Conservation (phyloP, 768 basidiomycete species). For the Suillus clintonianus region DNA sequence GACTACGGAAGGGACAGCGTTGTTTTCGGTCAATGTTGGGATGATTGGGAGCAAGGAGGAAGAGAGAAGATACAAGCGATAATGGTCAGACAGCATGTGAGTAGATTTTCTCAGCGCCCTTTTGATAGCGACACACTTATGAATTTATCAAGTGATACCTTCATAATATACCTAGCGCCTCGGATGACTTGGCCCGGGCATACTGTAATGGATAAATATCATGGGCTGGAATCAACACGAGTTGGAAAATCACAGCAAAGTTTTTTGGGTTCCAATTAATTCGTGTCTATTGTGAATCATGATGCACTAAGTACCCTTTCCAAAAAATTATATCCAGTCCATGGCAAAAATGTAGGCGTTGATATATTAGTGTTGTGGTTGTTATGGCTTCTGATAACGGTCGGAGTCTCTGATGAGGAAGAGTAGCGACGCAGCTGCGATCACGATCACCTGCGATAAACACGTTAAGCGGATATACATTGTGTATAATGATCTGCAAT, state of each 20-base stretch:
- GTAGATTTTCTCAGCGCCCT: not conserved
- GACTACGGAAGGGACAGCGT: slow-evolving; percentile 32
- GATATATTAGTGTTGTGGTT: not conserved
- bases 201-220: not conserved
- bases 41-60: slow-evolving; percentile 40
- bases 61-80: not conserved
- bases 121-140: not conserved
- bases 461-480: not conserved
- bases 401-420: slow-evolving; percentile 28
- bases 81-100: not conserved
- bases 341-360: not conserved
- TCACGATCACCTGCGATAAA: slow-evolving; percentile 14
- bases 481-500: not conserved
- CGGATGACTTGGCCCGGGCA: no score
- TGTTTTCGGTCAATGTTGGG: slow-evolving; percentile 42
- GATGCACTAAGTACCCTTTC: not conserved
- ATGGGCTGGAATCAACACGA: not conserved
- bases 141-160: not conserved
- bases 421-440: slow-evolving; percentile 16
- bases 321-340: not conserved
- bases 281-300: not conserved
- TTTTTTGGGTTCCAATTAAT: not conserved
- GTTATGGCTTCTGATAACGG: slow-evolving; percentile 8
- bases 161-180: not conserved
- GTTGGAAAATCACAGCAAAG: not conserved